Conservation (phyloP, 345 rosid genomes). For the Lepidium didymum region DNA sequence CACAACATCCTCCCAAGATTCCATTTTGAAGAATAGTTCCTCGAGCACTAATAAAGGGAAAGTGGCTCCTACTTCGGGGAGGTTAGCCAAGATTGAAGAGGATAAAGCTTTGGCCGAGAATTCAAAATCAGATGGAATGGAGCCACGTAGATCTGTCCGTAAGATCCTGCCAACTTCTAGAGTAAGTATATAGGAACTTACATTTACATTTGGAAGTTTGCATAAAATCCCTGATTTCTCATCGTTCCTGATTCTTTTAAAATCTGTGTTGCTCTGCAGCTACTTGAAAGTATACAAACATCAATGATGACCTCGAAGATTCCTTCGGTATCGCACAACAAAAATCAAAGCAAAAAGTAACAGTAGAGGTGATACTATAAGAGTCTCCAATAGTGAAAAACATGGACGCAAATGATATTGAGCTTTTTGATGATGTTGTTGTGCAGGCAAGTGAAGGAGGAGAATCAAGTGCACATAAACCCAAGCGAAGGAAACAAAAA, state of each 20-base stretch:
- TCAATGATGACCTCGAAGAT: conserved; percentile 74
- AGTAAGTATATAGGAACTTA: conserved; percentile 37
- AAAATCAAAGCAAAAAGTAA: conserved; percentile 40
- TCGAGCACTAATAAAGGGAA: conserved; percentile 39
- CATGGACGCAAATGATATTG: neutral
- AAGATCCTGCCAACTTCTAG: conserved; percentile 97
- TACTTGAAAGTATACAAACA: conserved; percentile 91
- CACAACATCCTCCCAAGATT: conserved; percentile 42
- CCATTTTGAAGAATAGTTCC: conserved; percentile 32
- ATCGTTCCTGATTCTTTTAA: neutral
- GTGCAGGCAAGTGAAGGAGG: conserved; percentile 54
- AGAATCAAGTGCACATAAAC: conserved; percentile 29
- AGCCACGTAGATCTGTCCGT: conserved; percentile 91
- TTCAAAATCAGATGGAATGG: conserved; percentile 39
- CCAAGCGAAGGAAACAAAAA: neutral
- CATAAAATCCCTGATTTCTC: neutral
- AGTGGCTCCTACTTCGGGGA: conserved; percentile 40
- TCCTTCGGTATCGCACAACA: conserved; percentile 70
- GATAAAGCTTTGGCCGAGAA: conserved; percentile 33
- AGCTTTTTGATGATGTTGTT: conserved; percentile 7
- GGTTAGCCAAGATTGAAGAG: conserved; percentile 47
- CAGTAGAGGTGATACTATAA: conserved; percentile 31
- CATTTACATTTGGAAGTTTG: neutral
- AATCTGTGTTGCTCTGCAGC: conserved; percentile 37
- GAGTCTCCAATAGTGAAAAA: neutral